Conservation (phyloP, 257 asterid genomes). For the Forsythia suspensa region DNA sequence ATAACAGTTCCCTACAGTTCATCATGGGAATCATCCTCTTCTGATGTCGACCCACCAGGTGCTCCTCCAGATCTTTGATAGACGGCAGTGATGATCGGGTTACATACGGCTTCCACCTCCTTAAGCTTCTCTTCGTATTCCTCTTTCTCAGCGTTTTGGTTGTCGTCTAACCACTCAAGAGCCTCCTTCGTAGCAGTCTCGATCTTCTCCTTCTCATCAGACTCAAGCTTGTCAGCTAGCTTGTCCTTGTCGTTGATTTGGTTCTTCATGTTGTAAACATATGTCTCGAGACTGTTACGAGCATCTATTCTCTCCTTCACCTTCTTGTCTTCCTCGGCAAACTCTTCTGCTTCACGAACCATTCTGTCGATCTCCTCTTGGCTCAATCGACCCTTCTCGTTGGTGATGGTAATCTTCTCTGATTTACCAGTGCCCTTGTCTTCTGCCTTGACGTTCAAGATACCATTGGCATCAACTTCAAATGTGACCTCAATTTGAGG, state of each 20-base stretch:
- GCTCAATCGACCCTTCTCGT: slow-evolving; percentile 88
- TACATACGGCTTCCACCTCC: slow-evolving; percentile 89
- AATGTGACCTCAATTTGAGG: slow-evolving; percentile 95
- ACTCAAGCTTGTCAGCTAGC: slow-evolving; percentile 81
- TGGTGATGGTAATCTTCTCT: slow-evolving; percentile 92
- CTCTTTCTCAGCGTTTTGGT: slow-evolving; percentile 82
- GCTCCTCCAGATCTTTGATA: slow-evolving; percentile 93
- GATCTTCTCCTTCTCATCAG: slow-evolving; percentile 91
- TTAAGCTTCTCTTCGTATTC: slow-evolving; percentile 92
- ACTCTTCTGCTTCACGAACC: slow-evolving; percentile 91
- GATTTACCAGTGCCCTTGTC: slow-evolving; percentile 89
- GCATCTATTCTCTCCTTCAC: slow-evolving; percentile 85
- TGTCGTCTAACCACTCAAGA: slow-evolving; percentile 90
- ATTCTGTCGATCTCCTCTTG: slow-evolving; percentile 93
- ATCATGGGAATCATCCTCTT: slow-evolving; percentile 59
- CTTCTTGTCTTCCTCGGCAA: slow-evolving; percentile 94
- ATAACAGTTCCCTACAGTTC: slow-evolving; percentile 42
- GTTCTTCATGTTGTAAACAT: slow-evolving; percentile 92
- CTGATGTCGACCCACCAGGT: slow-evolving; percentile 47
- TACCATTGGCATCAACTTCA: slow-evolving; percentile 93
- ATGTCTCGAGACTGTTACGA: slow-evolving; percentile 79
- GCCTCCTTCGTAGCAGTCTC: slow-evolving; percentile 90
- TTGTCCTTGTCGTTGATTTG: slow-evolving; percentile 90
- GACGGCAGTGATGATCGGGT: slow-evolving; percentile 84
- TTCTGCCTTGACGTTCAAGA: slow-evolving; percentile 87